These are phyloP conservation scores for Brettanomyces bruxellensis DNA, from an alignment of 805 yeast species.

Conservation along the genomic window DNA sequence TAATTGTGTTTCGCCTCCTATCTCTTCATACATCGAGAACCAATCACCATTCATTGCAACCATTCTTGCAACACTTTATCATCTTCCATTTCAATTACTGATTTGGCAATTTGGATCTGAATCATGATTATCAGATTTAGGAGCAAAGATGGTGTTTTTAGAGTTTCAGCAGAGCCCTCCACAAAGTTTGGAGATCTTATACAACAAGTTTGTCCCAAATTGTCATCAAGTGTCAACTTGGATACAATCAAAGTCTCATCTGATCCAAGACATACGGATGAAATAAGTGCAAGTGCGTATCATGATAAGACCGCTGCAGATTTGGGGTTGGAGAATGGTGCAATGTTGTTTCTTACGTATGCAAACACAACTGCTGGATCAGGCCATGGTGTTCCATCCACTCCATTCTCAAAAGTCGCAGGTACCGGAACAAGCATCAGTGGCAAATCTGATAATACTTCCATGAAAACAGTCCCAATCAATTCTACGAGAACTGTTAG, in stretches of 20 bases:
- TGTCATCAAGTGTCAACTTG: slow-evolving; percentile 22
- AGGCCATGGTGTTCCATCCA: slow-evolving; percentile 4
- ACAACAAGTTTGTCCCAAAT: slow-evolving; percentile 19
- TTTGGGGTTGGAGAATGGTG: slow-evolving; percentile 53
- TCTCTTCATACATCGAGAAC: too few species aligned
- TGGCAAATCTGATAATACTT: slow-evolving; percentile 1
- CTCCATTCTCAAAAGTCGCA: background rate
- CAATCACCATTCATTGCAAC: too few species aligned
- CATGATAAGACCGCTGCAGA: slow-evolving; percentile 24
- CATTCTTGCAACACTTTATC: too few species aligned
- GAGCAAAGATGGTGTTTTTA: slow-evolving; percentile 73
- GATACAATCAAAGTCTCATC: slow-evolving; percentile 16
- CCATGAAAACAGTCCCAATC: slow-evolving; percentile 4
- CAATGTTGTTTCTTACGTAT: slow-evolving; percentile 40
- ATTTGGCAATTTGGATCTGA: too few species aligned
- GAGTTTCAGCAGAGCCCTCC: slow-evolving; percentile 37
- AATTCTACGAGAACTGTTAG: slow-evolving; percentile 3
- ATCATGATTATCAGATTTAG: slow-evolving; percentile 64
- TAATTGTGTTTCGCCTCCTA: too few species aligned
- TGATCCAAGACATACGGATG: slow-evolving; percentile 14
- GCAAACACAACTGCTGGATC: background rate
- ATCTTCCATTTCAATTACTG: too few species aligned
- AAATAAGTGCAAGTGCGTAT: slow-evolving; percentile 25
- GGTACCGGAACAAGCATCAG: slow-evolving; percentile 2
- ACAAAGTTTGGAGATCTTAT: slow-evolving; percentile 14